phyloP scores from a whole-genome alignment of 139 green algal genomes.

The Pleodorina starrii region DNA sequence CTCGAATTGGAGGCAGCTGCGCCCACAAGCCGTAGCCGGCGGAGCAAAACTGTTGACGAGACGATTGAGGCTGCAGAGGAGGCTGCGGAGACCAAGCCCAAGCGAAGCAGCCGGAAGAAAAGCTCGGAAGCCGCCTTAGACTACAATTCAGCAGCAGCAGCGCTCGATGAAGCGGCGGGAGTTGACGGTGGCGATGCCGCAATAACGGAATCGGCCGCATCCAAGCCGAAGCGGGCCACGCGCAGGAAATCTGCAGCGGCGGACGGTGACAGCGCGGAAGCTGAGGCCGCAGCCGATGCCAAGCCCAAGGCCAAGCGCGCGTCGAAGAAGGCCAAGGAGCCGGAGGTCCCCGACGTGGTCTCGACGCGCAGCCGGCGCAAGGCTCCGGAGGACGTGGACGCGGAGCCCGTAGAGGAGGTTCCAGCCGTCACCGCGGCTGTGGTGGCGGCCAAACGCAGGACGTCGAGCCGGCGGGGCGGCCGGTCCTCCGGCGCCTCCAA shows the following conservation, averaged over 20 bases:
- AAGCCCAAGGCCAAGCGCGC: conserved; percentile 20
- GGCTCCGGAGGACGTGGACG: too few relatives aligned
- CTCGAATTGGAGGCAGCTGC: background rate
- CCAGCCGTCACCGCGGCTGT: background rate
- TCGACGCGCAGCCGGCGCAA: background rate
- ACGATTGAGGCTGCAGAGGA: background rate
- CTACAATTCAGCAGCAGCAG: background rate
- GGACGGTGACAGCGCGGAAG: background rate
- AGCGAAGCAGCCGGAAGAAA: conserved; percentile 1
- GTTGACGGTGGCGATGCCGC: background rate
- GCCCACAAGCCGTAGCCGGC: background rate
- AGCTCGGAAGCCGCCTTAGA: background rate
- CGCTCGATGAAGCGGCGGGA: background rate
- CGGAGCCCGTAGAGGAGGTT: background rate
- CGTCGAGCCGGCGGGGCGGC: background rate
- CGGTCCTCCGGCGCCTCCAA: too few relatives aligned
- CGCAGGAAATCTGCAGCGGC: background rate
- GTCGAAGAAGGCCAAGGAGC: background rate
- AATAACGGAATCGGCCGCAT: background rate
- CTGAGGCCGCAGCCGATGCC: background rate
- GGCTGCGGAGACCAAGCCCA: background rate
- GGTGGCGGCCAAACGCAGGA: background rate
- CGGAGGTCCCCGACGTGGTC: background rate
- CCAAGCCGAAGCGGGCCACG: conserved; percentile 23
- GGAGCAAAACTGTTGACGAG: background rate